A percentile compares a stretch with the other conserved stretches of the same genome.
phyloP scores from a whole-genome alignment of 2,329 filamentous ascomycete genomes.

The Bipolaris bicolor region DNA sequence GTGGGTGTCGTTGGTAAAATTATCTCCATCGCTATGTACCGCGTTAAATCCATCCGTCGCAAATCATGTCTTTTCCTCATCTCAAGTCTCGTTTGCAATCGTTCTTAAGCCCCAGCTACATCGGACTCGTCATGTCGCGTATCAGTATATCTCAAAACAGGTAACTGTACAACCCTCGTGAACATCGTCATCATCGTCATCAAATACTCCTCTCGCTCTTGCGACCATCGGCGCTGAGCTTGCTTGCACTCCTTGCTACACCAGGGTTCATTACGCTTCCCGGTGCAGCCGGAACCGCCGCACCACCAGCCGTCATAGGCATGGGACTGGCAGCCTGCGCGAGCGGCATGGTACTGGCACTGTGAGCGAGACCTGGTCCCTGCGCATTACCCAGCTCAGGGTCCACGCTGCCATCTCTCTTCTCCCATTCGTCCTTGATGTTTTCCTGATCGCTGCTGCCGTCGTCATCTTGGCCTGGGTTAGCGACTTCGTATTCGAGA shows the following conservation, averaged over 20 bases:
- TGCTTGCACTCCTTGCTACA: neutral
- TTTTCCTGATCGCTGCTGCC: slow-evolving; percentile 32
- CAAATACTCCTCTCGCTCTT: slow-evolving; percentile 8
- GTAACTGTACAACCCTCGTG: neutral
- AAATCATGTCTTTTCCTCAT: neutral
- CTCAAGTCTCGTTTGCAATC: no score
- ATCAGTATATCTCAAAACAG: neutral
- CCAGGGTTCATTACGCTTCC: neutral
- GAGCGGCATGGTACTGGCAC: neutral
- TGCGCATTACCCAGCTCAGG: slow-evolving; percentile 1
- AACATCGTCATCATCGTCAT: neutral
- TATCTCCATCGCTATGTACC: no score
- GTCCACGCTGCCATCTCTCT: slow-evolving; percentile 14
- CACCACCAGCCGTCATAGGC: neutral
- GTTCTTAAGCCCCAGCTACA: no score
- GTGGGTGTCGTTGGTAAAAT: no score
- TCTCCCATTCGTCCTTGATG: slow-evolving; percentile 24
- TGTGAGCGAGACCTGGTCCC: neutral
- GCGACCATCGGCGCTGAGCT: neutral
- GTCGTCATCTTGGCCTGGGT: slow-evolving; percentile 46
- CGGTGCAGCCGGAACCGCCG: neutral
- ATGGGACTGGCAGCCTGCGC: neutral
- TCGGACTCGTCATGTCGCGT: neutral
- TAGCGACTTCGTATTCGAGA: slow-evolving; percentile 47
- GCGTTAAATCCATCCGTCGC: neutral